phyloP scores from a whole-genome alignment of 2,329 filamentous ascomycete genomes.

The Sporothrix inflata region DNA sequence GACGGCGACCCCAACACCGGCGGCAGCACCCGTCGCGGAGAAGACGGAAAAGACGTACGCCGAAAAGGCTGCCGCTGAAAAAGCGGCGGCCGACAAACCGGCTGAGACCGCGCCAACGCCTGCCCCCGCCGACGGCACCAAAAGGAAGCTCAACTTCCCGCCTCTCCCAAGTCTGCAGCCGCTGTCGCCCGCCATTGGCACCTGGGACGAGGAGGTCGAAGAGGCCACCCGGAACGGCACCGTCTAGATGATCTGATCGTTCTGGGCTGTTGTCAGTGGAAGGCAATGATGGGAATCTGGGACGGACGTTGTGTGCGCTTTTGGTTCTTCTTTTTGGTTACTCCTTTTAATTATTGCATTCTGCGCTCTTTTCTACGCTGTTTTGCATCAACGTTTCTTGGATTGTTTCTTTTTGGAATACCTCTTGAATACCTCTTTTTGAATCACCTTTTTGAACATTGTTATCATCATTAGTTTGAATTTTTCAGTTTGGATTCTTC shows the following conservation, averaged over 20 bases:
- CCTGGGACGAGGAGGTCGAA: slow-evolving; percentile 64
- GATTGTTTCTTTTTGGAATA: not conserved
- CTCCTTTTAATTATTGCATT: too few relatives aligned
- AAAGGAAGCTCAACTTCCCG: slow-evolving; percentile 29
- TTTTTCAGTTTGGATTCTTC: not conserved
- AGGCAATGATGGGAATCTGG: not conserved
- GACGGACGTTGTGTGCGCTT: not conserved
- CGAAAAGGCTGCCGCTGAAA: not conserved
- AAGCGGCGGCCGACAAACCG: slow-evolving; percentile 29
- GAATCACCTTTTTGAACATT: not conserved
- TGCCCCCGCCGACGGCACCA: slow-evolving; percentile 25
- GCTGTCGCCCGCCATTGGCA: slow-evolving; percentile 46
- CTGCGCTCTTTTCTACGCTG: not conserved
- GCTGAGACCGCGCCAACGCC: slow-evolving; percentile 12
- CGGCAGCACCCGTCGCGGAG: not conserved
- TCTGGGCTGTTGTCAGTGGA: not conserved
- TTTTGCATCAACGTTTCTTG: not conserved
- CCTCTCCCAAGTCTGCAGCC: slow-evolving; percentile 37
- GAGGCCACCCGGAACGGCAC: slow-evolving; percentile 45
- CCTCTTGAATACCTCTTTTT: too few relatives aligned
- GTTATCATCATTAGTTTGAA: not conserved
- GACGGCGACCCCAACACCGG: too few relatives aligned
- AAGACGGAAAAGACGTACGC: not conserved
- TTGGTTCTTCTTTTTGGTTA: too few relatives aligned
- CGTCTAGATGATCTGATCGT: not conserved